Conservation (phyloP, 1,139 yeast genomes). For the Lodderomyces jiufengensis region DNA sequence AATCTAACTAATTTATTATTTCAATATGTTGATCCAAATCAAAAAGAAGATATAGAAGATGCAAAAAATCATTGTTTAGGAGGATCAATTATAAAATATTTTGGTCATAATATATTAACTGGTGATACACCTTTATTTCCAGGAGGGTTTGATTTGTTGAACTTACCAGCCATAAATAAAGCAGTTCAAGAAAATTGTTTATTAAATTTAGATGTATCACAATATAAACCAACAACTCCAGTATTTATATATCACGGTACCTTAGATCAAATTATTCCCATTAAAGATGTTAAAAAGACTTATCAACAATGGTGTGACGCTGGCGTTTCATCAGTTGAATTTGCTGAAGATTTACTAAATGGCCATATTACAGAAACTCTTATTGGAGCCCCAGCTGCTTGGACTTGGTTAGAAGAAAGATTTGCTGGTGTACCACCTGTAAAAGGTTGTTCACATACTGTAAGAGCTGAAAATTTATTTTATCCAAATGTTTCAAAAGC, state of each 20-base stretch:
- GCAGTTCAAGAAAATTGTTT: constrained; percentile 22
- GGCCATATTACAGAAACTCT: constrained; percentile 26
- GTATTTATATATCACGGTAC: constrained; percentile 31
- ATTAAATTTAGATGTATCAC: constrained; percentile 7
- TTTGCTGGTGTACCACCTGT: constrained; percentile 21
- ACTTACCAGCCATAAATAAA: constrained; percentile 12
- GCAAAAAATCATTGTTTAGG: constrained; percentile 15
- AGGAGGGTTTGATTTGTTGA: constrained; percentile 18
- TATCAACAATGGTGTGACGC: constrained; percentile 29
- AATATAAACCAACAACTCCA: too few relatives aligned
- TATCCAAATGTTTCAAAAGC: constrained; percentile 16
- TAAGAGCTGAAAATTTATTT: constrained; percentile 20
- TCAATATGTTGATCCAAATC: constrained; percentile 1
- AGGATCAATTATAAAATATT: constrained; percentile 11
- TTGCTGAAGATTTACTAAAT: constrained; percentile 21
- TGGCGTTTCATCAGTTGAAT: constrained; percentile 27
- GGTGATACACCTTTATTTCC: constrained; percentile 17
- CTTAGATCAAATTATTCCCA: constrained; percentile 28
- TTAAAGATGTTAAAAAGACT: constrained; percentile 19
- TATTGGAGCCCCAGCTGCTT: constrained; percentile 28
- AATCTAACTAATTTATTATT: not conserved
- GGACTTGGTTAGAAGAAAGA: constrained; percentile 22
- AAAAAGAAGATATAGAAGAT: constrained; percentile 9
- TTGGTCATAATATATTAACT: constrained; percentile 14
- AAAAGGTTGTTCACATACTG: constrained; percentile 24